These are phyloP conservation scores for Aspergillus bombycis DNA, from an alignment of 2,329 filamentous ascomycete species.

Conservation along the genomic window DNA sequence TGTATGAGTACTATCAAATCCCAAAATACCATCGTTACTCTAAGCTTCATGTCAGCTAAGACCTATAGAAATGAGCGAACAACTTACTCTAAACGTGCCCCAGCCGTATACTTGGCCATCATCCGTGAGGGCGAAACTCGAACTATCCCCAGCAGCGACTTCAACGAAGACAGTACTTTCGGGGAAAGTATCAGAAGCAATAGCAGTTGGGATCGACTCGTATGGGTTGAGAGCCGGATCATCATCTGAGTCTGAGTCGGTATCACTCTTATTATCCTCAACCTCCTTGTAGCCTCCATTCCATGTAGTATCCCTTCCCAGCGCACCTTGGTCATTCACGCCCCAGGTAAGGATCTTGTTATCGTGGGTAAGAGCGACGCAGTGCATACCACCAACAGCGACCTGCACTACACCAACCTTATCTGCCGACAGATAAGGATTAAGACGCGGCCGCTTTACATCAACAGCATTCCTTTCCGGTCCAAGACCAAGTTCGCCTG, in stretches of 20 bases:
- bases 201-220: constrained; percentile 58
- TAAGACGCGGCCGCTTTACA: constrained; percentile 74
- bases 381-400: constrained; percentile 82
- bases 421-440: constrained; percentile 60
- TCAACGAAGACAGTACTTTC: constrained; percentile 59
- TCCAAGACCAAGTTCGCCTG: constrained; percentile 82
- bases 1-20: constrained; percentile 54
- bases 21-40: constrained; percentile 67
- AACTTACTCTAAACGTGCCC: constrained; percentile 62
- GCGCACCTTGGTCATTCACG: constrained; percentile 81
- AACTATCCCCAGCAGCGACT: constrained; percentile 62
- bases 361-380: constrained; percentile 73
- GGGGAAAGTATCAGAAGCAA: constrained; percentile 54
- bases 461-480: constrained; percentile 67
- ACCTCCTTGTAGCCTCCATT: constrained; percentile 63
- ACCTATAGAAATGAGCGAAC: constrained; percentile 8
- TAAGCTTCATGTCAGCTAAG: constrained; percentile 29
- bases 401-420: constrained; percentile 72
- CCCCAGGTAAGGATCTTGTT: constrained; percentile 86
- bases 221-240: constrained; percentile 60
- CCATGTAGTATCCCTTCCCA: constrained; percentile 74
- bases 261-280: constrained; percentile 41
- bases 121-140: constrained; percentile 63
- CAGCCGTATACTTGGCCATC: constrained; percentile 64
- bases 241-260: constrained; percentile 51